These are phyloP conservation scores for Aquilaria sinensis DNA, from an alignment of 345 rosid species.

Conservation along the genomic window DNA sequence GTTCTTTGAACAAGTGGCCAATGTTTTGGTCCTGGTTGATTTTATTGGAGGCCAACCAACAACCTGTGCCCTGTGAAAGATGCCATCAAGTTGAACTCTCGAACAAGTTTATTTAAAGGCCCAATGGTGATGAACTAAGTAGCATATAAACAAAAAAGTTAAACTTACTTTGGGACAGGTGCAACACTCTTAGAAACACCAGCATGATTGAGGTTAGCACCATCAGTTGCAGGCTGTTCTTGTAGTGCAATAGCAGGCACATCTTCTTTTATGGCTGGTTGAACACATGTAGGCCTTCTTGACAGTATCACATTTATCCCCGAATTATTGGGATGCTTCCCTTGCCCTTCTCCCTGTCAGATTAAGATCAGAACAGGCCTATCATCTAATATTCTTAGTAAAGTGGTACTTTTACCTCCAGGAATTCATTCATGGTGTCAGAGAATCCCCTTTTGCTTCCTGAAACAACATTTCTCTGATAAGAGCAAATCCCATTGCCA, in stretches of 20 bases:
- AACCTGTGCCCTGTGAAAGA: constrained; percentile 66
- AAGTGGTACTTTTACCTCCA: constrained; percentile 47
- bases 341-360: constrained; percentile 33
- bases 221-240: constrained; percentile 28
- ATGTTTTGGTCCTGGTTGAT: constrained; percentile 68
- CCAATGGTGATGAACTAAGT: too few species aligned
- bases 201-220: constrained; percentile 21
- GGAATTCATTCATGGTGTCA: constrained; percentile 65
- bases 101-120: too few species aligned
- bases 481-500: constrained; percentile 43
- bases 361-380: constrained; percentile 31
- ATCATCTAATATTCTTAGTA: constrained; percentile 65
- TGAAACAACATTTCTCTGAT: constrained; percentile 43
- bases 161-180: constrained; percentile 75
- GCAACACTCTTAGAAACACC: constrained; percentile 38
- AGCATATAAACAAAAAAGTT: neutral
- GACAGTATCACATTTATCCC: constrained; percentile 46
- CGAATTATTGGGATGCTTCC: constrained; percentile 33
- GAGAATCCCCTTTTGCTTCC: constrained; percentile 86
- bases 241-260: constrained; percentile 27
- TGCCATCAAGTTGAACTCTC: neutral
- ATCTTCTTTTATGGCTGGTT: constrained; percentile 37
- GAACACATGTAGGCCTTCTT: constrained; percentile 32
- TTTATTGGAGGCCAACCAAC: constrained; percentile 97
- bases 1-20: constrained; percentile 67